A percentile compares a stretch with the other conserved stretches of the same genome.
phyloP scores from a whole-genome alignment of 768 basidiomycete species.

The Kwoniella dejecticola region DNA sequence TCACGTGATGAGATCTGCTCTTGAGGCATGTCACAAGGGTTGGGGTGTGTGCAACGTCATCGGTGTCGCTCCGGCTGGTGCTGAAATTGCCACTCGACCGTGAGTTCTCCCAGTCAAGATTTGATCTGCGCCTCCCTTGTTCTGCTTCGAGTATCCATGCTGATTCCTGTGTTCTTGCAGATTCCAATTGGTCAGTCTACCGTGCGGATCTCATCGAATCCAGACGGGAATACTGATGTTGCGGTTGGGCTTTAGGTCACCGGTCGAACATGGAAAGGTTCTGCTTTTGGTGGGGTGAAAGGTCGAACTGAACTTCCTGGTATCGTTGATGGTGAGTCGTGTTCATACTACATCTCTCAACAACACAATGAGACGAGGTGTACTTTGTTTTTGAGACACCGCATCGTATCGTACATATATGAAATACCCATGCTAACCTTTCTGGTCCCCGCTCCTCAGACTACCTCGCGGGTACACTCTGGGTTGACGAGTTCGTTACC shows the following conservation, averaged over 20 bases:
- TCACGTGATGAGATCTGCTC: conserved; percentile 87
- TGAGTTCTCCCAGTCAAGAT: conserved; percentile 58
- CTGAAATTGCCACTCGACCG: conserved; percentile 90
- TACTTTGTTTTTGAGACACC: no score
- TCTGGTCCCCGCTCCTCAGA: conserved; percentile 30
- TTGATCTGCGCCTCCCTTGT: neutral
- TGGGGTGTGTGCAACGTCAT: conserved; percentile 97
- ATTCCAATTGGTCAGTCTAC: conserved; percentile 34
- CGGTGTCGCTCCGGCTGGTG: conserved; percentile 94
- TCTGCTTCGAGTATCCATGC: neutral
- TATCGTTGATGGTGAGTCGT: conserved; percentile 82
- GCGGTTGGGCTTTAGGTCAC: conserved; percentile 38
- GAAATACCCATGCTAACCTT: conserved; percentile 3
- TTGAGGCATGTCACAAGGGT: conserved; percentile 99
- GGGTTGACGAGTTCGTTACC: conserved; percentile 92
- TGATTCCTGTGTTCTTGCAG: conserved; percentile 1
- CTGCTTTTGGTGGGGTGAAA: conserved; percentile 97
- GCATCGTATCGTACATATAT: neutral
- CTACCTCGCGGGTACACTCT: conserved; percentile 54
- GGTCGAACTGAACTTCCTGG: conserved; percentile 93
- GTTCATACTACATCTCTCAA: neutral
- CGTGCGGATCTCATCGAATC: neutral
- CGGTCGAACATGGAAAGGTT: conserved; percentile 73
- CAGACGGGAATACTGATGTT: no score
- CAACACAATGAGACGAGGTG: no score